Percentiles rank a stretch among this genome's conserved stretches.
Conservation (phyloP, 1,139 yeast genomes). For the Zygosaccharomyces pseudobailii region DNA sequence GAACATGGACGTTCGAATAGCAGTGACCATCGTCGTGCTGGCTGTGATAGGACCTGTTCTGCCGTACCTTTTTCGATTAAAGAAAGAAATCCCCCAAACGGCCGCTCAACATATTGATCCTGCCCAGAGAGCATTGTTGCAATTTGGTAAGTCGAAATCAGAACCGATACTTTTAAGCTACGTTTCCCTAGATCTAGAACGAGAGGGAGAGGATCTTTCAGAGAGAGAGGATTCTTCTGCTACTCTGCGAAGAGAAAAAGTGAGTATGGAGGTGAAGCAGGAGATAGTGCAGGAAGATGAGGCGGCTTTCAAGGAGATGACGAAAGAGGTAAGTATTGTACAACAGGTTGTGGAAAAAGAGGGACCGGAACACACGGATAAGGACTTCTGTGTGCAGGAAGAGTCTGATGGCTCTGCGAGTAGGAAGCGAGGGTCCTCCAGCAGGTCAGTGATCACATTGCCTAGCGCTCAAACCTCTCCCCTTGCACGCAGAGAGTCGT, state of each 20-base stretch:
- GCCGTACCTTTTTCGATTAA: conserved; percentile 2
- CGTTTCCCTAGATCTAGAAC: conserved; percentile 4
- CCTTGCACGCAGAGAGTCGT: conserved; percentile 3
- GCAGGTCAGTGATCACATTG: conserved; percentile 7
- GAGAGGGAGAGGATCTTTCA: conserved; percentile 1
- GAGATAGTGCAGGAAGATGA: not conserved
- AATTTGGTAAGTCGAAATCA: conserved; percentile 19
- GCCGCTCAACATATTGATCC: conserved; percentile 9
- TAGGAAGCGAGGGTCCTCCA: conserved; percentile 2
- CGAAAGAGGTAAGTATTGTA: not conserved
- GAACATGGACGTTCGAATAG: conserved; percentile 10
- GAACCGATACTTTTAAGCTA: conserved; percentile 14
- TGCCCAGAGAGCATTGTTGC: conserved; percentile 24
- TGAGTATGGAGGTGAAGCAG: not conserved
- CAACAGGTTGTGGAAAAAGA: not conserved
- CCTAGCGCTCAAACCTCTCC: conserved; percentile 10
- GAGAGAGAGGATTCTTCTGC: not conserved
- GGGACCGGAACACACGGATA: not conserved
- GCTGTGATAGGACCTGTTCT: conserved; percentile 8
- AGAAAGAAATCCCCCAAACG: not conserved
- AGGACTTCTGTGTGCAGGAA: not conserved
- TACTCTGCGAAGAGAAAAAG: not conserved
- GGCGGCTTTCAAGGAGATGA: not conserved
- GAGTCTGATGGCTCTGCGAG: conserved; percentile 3
- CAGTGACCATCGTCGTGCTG: conserved; percentile 4